Percentiles rank a stretch among this genome's conserved stretches.
These are phyloP conservation scores for Russula lepida DNA, from an alignment of 768 basidiomycete species.

Conservation along the genomic window DNA sequence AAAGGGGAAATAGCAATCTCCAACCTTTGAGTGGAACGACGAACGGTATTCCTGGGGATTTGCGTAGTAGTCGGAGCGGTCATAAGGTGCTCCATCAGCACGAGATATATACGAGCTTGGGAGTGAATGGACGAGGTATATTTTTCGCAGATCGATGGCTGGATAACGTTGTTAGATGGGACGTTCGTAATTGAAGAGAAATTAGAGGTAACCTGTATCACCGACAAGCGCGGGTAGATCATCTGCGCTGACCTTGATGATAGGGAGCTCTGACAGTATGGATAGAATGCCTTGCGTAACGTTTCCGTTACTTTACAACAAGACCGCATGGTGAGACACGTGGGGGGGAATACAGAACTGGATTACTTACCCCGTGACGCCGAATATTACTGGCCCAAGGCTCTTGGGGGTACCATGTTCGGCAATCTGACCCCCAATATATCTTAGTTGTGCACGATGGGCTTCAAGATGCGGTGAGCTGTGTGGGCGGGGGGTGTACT, in stretches of 20 bases:
- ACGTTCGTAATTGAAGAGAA: background rate
- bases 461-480: conserved; percentile 50
- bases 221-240: conserved; percentile 51
- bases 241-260: conserved; percentile 44
- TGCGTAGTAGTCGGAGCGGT: conserved; percentile 65
- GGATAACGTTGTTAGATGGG: conserved; percentile 1
- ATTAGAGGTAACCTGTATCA: conserved; percentile 37
- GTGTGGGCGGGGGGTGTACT: conserved; percentile 79
- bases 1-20: conserved; percentile 1
- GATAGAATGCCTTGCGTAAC: conserved; percentile 72
- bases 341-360: background rate
- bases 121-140: conserved; percentile 68
- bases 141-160: conserved; percentile 55
- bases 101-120: conserved; percentile 62
- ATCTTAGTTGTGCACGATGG: conserved; percentile 46
- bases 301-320: conserved; percentile 54
- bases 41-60: conserved; percentile 58
- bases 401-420: conserved; percentile 49
- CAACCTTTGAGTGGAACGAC: conserved; percentile 58
- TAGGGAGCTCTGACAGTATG: conserved; percentile 63
- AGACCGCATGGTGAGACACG: background rate
- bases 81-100: conserved; percentile 47
- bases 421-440: conserved; percentile 49
- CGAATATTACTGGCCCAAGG: conserved; percentile 72
- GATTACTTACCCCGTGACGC: conserved; percentile 63